Base-by-base conservation (phyloP, 345 rosid genomes). In the Syzygium aromaticum region DNA sequence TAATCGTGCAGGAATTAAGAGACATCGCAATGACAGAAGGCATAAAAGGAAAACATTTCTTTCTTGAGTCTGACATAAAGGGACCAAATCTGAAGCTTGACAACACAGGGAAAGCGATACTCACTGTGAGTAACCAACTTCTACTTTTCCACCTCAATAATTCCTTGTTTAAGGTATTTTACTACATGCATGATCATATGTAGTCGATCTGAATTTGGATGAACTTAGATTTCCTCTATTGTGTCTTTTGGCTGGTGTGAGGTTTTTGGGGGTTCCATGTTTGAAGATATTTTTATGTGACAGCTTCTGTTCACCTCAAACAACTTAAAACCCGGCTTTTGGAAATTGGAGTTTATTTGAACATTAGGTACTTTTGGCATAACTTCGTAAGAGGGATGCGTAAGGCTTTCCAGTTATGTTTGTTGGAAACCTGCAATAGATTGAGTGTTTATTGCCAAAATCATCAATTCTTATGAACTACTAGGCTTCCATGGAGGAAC, bases 51-150 rank as follows among this genome's bases (percentile, higher is more conserved):
- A 96, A 97, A 87, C 90, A 92, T 88, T 97, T 97, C 85, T 94
- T 97, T 91, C 97, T 97, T 90, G 99, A 96, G 91, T 88, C 91
- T 54, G 99, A 96, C 89, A 93, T 97, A 87, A 96, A 93, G 88
- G 98, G 98, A 87, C 98, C 98, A 46, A 84, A 89, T 73, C 86
- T 97, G 94, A 97, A 96, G 94, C 97, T 95, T 85, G 98, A 96
- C 93, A 95, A 97, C 87, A 95, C 99, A 64, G 98, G 99, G 89
- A 97, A 96, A 92, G 93, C 98, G 43, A 96, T 94, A 86, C 90
- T 98, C 78, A 98, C 99, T 1, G 98, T 96, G 86, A 92, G 97
- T 93, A 51, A 30, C 40, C 51, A 56, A 84, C 78, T 46, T 64
- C 54, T 16, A 19, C 61, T n/a, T 28, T 77, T 77, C 33, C 4